Percentiles rank a stretch among this genome's conserved stretches.
phyloP scores from a whole-genome alignment of 2,329 filamentous ascomycete genomes.

The Colletotrichum viniferum region DNA sequence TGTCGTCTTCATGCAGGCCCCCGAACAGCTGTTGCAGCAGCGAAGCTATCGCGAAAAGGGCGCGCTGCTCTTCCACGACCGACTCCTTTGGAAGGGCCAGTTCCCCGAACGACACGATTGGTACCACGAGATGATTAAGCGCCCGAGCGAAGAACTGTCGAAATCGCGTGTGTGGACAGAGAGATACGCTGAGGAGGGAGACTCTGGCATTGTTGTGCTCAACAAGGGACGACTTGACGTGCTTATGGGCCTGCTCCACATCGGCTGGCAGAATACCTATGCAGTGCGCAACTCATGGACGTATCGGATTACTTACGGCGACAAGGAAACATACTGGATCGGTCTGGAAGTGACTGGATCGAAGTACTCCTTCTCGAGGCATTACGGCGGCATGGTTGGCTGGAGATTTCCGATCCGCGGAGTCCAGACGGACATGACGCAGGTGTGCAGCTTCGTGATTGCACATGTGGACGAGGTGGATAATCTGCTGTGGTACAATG shows the following conservation, averaged over 20 bases:
- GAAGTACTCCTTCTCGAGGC: slow-evolving; percentile 41
- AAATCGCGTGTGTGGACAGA: slow-evolving; percentile 43
- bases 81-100: slow-evolving; percentile 40
- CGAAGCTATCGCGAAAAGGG: slow-evolving; percentile 35
- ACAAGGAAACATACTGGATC: slow-evolving; percentile 53
- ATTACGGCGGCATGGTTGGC: slow-evolving; percentile 46
- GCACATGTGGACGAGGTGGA: slow-evolving; percentile 44
- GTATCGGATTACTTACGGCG: slow-evolving; percentile 45
- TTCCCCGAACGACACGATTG: slow-evolving; percentile 39
- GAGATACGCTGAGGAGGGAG: slow-evolving; percentile 44
- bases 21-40: slow-evolving; percentile 35
- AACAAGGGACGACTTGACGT: slow-evolving; percentile 42
- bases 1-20: slow-evolving; percentile 41
- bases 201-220: slow-evolving; percentile 45
- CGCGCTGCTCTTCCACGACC: slow-evolving; percentile 43
- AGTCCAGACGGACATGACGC: slow-evolving; percentile 11
- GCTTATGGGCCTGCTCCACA: slow-evolving; percentile 43
- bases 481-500: slow-evolving; percentile 46
- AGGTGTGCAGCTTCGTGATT: slow-evolving; percentile 45
- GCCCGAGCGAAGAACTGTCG: slow-evolving; percentile 34
- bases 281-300: slow-evolving; percentile 42
- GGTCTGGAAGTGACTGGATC: slow-evolving; percentile 44
- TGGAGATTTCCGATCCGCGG: slow-evolving; percentile 25
- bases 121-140: slow-evolving; percentile 40
- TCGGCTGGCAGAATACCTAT: slow-evolving; percentile 48